phyloP scores from a whole-genome alignment of 306 rosid species.

The Crataegus laevigata region DNA sequence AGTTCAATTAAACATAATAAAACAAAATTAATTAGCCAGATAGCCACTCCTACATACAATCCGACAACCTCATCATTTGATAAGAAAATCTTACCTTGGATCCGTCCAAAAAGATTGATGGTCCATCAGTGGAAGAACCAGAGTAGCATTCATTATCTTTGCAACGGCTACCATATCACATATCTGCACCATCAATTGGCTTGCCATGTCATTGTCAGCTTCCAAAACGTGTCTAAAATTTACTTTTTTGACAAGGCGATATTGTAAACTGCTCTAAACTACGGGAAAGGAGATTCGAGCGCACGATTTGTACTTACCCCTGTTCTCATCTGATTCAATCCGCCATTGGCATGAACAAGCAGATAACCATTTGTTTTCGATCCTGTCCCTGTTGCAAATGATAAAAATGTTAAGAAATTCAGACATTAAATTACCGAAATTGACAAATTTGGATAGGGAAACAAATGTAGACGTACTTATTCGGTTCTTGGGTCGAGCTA shows the following conservation, averaged over 20 bases:
- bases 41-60: too few relatives aligned
- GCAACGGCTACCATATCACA: conserved; percentile 99
- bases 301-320: conserved; percentile 65
- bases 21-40: neutral
- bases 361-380: conserved; percentile 77
- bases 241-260: neutral
- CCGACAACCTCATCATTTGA: neutral
- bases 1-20: neutral
- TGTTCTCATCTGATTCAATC: conserved; percentile 99
- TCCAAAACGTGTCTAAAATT: neutral
- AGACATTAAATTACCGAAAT: neutral
- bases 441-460: neutral
- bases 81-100: conserved; percentile 56
- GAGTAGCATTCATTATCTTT: conserved; percentile 90
- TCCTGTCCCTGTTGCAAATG: conserved; percentile 26
- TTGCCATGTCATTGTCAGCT: conserved; percentile 30
- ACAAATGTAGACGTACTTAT: conserved; percentile 42
- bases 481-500: conserved; percentile 48
- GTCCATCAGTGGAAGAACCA: conserved; percentile 91
- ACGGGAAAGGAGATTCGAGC: neutral
- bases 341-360: conserved; percentile 94
- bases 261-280: neutral
- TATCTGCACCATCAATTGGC: conserved; percentile 47
- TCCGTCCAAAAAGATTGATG: conserved; percentile 97
- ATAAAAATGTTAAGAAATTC: neutral